Conservation (phyloP, 768 basidiomycete species). For the Termitomyces sp. region DNA sequence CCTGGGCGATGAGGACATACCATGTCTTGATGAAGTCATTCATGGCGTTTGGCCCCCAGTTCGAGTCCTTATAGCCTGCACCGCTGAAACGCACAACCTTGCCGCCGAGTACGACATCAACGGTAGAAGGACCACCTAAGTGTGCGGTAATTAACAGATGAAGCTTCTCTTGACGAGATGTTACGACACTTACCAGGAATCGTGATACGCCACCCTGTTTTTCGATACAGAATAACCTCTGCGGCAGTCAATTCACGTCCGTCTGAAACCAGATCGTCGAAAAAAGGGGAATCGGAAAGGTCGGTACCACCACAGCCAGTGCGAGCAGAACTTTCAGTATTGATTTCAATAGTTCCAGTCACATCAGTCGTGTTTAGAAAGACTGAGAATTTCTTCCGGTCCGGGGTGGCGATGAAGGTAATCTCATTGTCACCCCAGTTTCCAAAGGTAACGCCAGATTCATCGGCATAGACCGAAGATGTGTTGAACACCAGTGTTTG, state of each 20-base stretch:
- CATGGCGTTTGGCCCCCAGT: conserved; percentile 12
- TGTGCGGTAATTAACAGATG: neutral
- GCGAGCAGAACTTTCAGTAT: conserved; percentile 7
- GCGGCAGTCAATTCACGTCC: conserved; percentile 6
- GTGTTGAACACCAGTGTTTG: conserved; percentile 7
- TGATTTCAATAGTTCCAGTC: conserved; percentile 5
- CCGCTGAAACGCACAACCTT: conserved; percentile 7
- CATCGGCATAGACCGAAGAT: neutral
- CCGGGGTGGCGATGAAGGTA: neutral
- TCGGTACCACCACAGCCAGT: conserved; percentile 10
- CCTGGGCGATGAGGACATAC: conserved; percentile 13
- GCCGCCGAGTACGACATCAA: conserved; percentile 7
- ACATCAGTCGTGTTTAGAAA: conserved; percentile 5
- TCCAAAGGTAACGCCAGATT: conserved; percentile 3
- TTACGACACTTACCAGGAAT: conserved; percentile 1
- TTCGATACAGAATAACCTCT: conserved; percentile 8
- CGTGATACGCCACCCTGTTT: conserved; percentile 13
- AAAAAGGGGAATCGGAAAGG: conserved; percentile 9
- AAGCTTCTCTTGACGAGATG: neutral
- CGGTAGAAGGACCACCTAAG: conserved; percentile 7
- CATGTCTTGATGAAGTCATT: conserved; percentile 12
- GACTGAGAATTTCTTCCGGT: conserved; percentile 5
- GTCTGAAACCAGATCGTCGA: conserved; percentile 8
- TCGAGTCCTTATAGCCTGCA: conserved; percentile 13
- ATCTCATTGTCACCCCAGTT: conserved; percentile 11